Conservation (phyloP, 73 alveolate genomes). For the Stentor coeruleus region DNA sequence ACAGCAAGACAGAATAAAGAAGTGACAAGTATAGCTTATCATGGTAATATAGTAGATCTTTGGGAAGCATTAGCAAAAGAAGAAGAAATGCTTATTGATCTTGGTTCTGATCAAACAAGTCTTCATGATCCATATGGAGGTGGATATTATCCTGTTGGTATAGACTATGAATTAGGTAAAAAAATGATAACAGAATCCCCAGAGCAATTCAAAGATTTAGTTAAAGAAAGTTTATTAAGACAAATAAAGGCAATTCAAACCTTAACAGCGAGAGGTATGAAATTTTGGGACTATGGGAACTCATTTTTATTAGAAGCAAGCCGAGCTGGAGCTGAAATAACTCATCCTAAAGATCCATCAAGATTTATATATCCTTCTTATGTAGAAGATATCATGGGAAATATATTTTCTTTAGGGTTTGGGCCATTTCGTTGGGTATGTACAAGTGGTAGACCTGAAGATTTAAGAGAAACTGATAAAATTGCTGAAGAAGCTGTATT, state of each 20-base stretch:
- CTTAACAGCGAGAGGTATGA: constrained; percentile 50
- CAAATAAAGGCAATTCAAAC: constrained; percentile 48
- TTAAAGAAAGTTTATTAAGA: constrained; percentile 43
- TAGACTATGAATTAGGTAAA: constrained; percentile 40
- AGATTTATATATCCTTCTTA: constrained; percentile 43
- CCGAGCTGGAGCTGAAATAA: constrained; percentile 55
- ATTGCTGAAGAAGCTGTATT: constrained; percentile 47
- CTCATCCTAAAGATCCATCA: constrained; percentile 20
- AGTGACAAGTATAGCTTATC: constrained; percentile 51
- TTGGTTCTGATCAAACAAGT: constrained; percentile 63
- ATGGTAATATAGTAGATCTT: constrained; percentile 50
- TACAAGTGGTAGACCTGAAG: constrained; percentile 40
- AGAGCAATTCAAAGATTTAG: constrained; percentile 34
- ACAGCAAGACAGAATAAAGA: constrained; percentile 43
- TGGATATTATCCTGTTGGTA: constrained; percentile 55
- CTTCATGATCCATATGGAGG: constrained; percentile 57
- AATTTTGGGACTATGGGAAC: constrained; percentile 64
- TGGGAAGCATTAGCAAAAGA: constrained; percentile 61
- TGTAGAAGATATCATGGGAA: constrained; percentile 55
- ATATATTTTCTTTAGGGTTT: constrained; percentile 52
- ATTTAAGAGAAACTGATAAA: constrained; percentile 38
- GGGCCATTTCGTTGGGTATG: constrained; percentile 71
- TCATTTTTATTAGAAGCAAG: constrained; percentile 51
- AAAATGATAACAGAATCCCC: constrained; percentile 41
- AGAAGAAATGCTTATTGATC: constrained; percentile 35